Evolutionary conservation across 306 rosid species (phyloP).

Genomic region (Styphnolobium japonicum): DNA sequence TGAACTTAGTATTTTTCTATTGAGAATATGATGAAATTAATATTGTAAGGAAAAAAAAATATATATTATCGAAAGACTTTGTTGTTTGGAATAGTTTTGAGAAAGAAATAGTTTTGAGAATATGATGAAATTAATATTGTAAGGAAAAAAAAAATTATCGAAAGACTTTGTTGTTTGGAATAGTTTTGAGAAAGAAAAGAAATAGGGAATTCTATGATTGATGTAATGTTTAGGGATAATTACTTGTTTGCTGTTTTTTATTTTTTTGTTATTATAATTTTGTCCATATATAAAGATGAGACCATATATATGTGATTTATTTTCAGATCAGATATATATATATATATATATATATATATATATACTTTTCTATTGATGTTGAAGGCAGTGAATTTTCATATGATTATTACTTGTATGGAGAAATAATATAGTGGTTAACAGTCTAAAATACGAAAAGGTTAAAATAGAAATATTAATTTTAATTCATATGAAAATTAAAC

Average conservation of each 20-base stretch:
- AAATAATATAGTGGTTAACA: too few relatives aligned
- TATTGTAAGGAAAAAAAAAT: background rate
- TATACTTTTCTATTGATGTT: background rate
- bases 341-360: too few relatives aligned
- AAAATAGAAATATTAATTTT: too few relatives aligned
- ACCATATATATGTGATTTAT: background rate
- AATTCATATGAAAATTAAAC: too few relatives aligned
- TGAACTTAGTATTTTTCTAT: constrained; percentile 85
- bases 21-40: constrained; percentile 51
- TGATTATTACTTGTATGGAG: too few relatives aligned
- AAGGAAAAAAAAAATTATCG: background rate
- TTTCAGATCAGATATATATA: background rate
- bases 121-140: too few relatives aligned
- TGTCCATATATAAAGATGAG: constrained; percentile 6
- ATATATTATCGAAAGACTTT: too few relatives aligned
- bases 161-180: constrained; percentile 3
- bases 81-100: too few relatives aligned
- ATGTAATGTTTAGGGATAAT: constrained; percentile 13
- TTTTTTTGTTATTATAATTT: background rate
- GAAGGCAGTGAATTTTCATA: background rate
- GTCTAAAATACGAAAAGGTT: too few relatives aligned
- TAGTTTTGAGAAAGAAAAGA: constrained; percentile 4
- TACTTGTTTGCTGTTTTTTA: background rate
- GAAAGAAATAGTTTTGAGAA: too few relatives aligned
- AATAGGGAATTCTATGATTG: constrained; percentile 5